phyloP scores from a whole-genome alignment of 169 alveolate genomes.

The Pseudocohnilembus persalinus region DNA sequence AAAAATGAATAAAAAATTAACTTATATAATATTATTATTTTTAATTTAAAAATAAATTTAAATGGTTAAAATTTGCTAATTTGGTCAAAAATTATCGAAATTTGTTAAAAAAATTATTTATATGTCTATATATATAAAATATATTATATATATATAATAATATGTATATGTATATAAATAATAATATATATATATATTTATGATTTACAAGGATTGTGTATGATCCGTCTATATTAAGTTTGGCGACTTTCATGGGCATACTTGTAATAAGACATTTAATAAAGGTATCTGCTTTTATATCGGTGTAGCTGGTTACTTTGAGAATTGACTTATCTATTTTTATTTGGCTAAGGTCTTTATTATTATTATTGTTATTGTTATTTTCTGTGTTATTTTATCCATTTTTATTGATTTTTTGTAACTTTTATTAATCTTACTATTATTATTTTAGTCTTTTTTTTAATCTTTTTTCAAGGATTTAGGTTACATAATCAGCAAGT shows the following conservation, averaged over 20 bases:
- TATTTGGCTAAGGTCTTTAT: too few species aligned
- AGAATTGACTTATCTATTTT: too few species aligned
- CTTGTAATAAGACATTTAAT: slow-evolving; percentile 63
- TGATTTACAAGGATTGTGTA: slow-evolving; percentile 52
- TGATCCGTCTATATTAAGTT: slow-evolving; percentile 50
- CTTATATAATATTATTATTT: slow-evolving; percentile 10
- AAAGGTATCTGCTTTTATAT: slow-evolving; percentile 20
- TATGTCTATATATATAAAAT: too few species aligned
- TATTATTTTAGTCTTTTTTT: slow-evolving; percentile 9
- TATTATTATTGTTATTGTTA: too few species aligned
- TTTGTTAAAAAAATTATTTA: too few species aligned
- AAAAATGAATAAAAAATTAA: slow-evolving; percentile 16
- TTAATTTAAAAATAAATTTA: too few species aligned
- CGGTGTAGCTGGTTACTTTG: neutral
- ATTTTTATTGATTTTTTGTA: neutral
- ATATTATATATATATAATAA: too few species aligned
- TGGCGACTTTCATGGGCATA: slow-evolving; percentile 58
- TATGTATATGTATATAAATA: too few species aligned
- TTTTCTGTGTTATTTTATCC: too few species aligned
- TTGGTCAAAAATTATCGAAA: too few species aligned
- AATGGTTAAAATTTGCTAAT: too few species aligned
- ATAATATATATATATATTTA: slow-evolving; percentile 39
- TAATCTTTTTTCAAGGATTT: neutral
- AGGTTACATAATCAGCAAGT: slow-evolving; percentile 55
- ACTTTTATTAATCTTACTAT: neutral